Base-by-base conservation (phyloP, 306 rosid genomes). In the Datisca glomerata region DNA sequence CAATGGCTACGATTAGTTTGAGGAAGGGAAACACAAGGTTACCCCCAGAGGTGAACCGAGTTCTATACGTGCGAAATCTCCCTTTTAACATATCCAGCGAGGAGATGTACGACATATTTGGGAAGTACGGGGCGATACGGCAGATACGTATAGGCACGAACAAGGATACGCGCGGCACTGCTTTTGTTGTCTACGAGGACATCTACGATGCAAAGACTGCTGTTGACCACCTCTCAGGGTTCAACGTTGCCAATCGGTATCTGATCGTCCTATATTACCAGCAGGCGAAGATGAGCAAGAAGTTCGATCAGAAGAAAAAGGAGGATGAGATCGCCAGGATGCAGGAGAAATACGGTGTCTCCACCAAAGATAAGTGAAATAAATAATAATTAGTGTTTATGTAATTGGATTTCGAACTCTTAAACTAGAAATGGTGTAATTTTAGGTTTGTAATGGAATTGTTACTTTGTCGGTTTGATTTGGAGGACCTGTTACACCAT, bases 71-170 rank as follows among this genome's bases (percentile, higher is more conserved):
- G 0, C 65, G 98, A 0, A 89, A 89, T 61, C 78, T 89, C 1
- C 98, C 98, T 0, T 89, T 89, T 79, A 89, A 84, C 73, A 89
- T 89, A 9, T 74, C 98, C 2, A 84, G 98, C 70, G 95, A 89
- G 45, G 98, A 89, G 83, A 89, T 89, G 98, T 89, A 89, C 76
- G 98, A 89, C 21, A 89, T 89, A 9, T 84, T 89, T 47, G 98
- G 98, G 37, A 89, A 89, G 43, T 84, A 89, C 79, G 98, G 98
- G 0, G 98, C 95, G 10, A 89, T 89, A 12, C 77, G 98, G 18
- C 98, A 89, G 91, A 89, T 84, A 31, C 93, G 95, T 6, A 65
- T 89, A 18, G 98, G 95, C 0, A 75, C 86, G 6, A 84, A 65
- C 71, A 89, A 89, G 76, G 98, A 89, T 71, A 89, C 98, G 0